Conservation (phyloP, 306 rosid species). For the Prunus persica region DNA sequence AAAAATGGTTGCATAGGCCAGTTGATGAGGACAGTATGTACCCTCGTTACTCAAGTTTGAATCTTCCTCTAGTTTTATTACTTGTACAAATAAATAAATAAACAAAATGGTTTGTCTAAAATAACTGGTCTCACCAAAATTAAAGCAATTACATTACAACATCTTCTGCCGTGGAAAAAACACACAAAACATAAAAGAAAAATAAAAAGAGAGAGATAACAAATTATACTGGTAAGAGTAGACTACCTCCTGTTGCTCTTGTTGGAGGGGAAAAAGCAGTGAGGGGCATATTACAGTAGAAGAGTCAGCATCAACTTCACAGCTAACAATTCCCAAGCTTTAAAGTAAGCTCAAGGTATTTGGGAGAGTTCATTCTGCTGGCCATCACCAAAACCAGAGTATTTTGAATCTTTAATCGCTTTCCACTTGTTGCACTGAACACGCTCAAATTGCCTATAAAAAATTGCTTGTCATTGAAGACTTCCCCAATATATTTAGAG, state of each 20-base stretch:
- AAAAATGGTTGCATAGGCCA: too few species aligned
- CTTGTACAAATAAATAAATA: too few species aligned
- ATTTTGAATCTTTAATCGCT: background rate
- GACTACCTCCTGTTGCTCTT: background rate
- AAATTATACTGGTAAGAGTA: background rate
- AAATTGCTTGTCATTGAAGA: slow-evolving; percentile 18
- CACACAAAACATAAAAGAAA: background rate
- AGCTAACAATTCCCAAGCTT: background rate
- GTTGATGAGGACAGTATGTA: too few species aligned
- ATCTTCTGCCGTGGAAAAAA: background rate
- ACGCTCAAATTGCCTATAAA: background rate
- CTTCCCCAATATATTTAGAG: slow-evolving; percentile 35
- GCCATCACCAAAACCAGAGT: background rate
- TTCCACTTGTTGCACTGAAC: slow-evolving; percentile 1
- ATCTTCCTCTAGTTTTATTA: too few species aligned
- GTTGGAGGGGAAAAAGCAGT: background rate
- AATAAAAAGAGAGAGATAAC: background rate
- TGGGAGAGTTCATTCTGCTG: slow-evolving; percentile 4
- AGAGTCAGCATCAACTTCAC: background rate
- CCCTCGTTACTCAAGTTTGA: too few species aligned
- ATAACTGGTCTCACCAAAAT: background rate
- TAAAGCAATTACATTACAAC: background rate
- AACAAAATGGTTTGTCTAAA: background rate
- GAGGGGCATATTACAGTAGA: background rate
- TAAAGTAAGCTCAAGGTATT: background rate